Evolutionary conservation across 192 early-diverging fungal genomes (phyloP).

Genomic region (Backusella sp.): DNA sequence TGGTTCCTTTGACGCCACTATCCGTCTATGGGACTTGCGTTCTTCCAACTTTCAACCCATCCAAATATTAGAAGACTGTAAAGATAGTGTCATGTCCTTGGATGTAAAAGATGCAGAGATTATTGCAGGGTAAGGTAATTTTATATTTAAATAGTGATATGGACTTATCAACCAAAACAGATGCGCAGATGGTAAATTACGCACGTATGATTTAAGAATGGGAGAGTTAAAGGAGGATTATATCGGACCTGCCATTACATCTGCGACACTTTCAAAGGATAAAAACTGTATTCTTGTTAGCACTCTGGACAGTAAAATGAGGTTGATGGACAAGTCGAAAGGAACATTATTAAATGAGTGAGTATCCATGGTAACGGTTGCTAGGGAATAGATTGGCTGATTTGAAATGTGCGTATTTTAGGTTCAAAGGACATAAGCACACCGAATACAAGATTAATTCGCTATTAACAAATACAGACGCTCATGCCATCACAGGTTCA

Average conservation of each 20-base stretch:
- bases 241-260: constrained; percentile 79
- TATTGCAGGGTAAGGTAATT: constrained; percentile 58
- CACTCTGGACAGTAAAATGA: constrained; percentile 75
- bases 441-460: constrained; percentile 73
- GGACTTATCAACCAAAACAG: neutral
- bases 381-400: constrained; percentile 41
- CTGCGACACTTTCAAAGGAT: constrained; percentile 63
- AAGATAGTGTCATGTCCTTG: constrained; percentile 84
- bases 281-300: constrained; percentile 73
- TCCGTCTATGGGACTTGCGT: constrained; percentile 72
- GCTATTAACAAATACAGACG: constrained; percentile 66
- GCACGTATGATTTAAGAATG: constrained; percentile 84
- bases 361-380: neutral
- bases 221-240: constrained; percentile 68
- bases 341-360: constrained; percentile 74
- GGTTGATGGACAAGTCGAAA: constrained; percentile 79
- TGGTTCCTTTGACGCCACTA: constrained; percentile 74
- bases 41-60: constrained; percentile 67
- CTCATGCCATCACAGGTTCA: constrained; percentile 79
- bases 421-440: constrained; percentile 83
- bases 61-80: constrained; percentile 80
- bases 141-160: neutral
- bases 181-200: constrained; percentile 81
- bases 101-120: constrained; percentile 71
- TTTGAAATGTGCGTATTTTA: constrained; percentile 32